A percentile compares a stretch with the other conserved stretches of the same genome.
phyloP scores from a whole-genome alignment of 192 early-diverging fungal genomes.

The Coemansia sp. region DNA sequence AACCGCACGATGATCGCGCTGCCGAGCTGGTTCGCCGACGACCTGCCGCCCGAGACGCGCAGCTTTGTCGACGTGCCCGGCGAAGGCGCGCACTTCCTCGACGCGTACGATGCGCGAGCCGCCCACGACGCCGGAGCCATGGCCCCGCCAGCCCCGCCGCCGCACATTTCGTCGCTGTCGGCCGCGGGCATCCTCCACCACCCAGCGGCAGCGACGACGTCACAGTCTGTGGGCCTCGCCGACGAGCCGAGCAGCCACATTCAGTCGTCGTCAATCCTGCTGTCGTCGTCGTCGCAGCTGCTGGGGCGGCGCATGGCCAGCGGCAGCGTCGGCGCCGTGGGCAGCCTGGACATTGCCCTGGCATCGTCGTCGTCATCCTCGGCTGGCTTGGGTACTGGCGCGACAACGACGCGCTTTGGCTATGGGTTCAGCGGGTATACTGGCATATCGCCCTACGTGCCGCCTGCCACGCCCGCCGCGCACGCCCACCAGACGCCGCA shows the following conservation, averaged over 20 bases:
- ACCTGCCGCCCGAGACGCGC: conserved; percentile 47
- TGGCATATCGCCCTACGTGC: conserved; percentile 17
- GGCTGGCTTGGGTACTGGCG: not conserved
- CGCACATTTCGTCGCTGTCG: not conserved
- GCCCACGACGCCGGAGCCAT: conserved; percentile 32
- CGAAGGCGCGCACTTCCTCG: conserved; percentile 56
- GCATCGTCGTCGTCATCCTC: not conserved
- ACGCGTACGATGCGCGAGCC: conserved; percentile 43
- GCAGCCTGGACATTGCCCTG: conserved; percentile 13
- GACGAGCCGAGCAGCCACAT: not conserved
- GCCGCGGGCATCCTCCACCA: not conserved
- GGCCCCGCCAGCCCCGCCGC: conserved; percentile 1
- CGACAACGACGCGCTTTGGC: not conserved
- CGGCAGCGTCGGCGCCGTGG: not conserved
- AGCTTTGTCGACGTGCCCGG: conserved; percentile 50
- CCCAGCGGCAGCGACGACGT: not conserved
- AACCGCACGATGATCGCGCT: conserved; percentile 51
- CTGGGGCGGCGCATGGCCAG: conserved; percentile 17
- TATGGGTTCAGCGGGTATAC: not conserved
- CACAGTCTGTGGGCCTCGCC: not conserved
- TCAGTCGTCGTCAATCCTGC: not conserved
- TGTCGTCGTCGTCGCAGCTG: conserved; percentile 17
- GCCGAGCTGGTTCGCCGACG: conserved; percentile 52
- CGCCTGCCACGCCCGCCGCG: conserved; percentile 6
- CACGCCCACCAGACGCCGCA: conserved; percentile 10